Evolutionary conservation across 768 basidiomycete species (phyloP).

Genomic region (Termitomyces sp.): DNA sequence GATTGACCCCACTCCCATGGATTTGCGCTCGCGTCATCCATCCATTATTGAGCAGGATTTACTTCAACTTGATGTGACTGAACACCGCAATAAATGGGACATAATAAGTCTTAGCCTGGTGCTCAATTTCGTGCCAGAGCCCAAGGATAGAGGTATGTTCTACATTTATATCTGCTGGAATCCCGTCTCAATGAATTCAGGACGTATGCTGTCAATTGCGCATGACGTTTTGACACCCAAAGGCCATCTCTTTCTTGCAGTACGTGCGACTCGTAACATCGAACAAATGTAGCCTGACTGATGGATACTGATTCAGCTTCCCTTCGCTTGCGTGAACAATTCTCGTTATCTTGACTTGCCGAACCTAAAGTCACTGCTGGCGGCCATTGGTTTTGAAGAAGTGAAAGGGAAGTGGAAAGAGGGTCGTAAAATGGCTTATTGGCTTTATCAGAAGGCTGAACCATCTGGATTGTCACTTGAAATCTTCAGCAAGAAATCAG

Average conservation of each 20-base stretch:
- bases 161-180: not conserved
- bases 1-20: slow-evolving; percentile 77
- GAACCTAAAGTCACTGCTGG: slow-evolving; percentile 58
- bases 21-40: slow-evolving; percentile 82
- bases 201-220: slow-evolving; percentile 67
- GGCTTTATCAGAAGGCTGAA: slow-evolving; percentile 62
- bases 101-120: slow-evolving; percentile 85
- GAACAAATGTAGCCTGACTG: not conserved
- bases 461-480: slow-evolving; percentile 8
- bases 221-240: slow-evolving; percentile 50
- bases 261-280: slow-evolving; percentile 31
- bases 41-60: slow-evolving; percentile 87
- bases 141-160: slow-evolving; percentile 68
- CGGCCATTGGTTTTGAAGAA: slow-evolving; percentile 59
- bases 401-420: slow-evolving; percentile 59
- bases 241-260: slow-evolving; percentile 71
- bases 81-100: slow-evolving; percentile 65
- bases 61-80: slow-evolving; percentile 52
- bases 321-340: slow-evolving; percentile 81
- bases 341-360: slow-evolving; percentile 77
- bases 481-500: slow-evolving; percentile 51
- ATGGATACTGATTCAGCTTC: slow-evolving; percentile 51
- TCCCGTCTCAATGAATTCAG: slow-evolving; percentile 33
- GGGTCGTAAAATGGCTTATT: slow-evolving; percentile 86
- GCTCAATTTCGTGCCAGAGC: slow-evolving; percentile 81